Evolutionary conservation across 345 rosid species (phyloP), one percentile per base, ranked within the genome.

Genomic region (Excoecaria agallocha): DNA sequence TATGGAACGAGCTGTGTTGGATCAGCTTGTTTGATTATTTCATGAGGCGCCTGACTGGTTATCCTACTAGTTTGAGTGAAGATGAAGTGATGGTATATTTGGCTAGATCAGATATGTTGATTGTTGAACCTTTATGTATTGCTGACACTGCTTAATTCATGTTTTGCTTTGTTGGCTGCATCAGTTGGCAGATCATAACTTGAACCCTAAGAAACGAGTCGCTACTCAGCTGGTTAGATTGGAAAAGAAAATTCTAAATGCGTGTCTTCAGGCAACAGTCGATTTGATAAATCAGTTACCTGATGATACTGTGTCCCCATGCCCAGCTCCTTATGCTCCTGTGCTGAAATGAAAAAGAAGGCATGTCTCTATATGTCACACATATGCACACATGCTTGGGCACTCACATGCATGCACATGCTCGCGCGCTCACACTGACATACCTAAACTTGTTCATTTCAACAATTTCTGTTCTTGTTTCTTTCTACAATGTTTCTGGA

Each of bases 251-350:
- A 92, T 92, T 73, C 89, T 94, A 55, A 82, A 80, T 63, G 93
- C 93, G 61, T 94, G 97, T 83, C 80, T 92, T 78, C 82, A 81
- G 83, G 85, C 89, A 15, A 83, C 93, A 61, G 74, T 66, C 25
- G 88, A 87, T 78, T 76, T 94, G 83, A 85, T 89, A 72, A 80
- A 77, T 60, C 87, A 86, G 82, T 80, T 94, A 83, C 98, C 98
- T 3, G 95, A 92, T 82, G 76, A 82, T 69, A 79, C 86, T 54
- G 69, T 94, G 55, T 87, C 97, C 79, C 97, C 97, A 37, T 94
- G 98, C 80, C 97, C 95, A 43, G 93, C 98, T 69, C 89, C 93
- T 45, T 91, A 89, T 85, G 92, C 94, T 43, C 97, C 95, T 37
- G 58, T 74, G 17, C 77, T 94, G 85, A 89, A 86, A 80, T 94